Evolutionary conservation across 148 eudicot species (phyloP), one percentile per base, ranked within the genome.

Genomic region (Polygonum maritimum): DNA sequence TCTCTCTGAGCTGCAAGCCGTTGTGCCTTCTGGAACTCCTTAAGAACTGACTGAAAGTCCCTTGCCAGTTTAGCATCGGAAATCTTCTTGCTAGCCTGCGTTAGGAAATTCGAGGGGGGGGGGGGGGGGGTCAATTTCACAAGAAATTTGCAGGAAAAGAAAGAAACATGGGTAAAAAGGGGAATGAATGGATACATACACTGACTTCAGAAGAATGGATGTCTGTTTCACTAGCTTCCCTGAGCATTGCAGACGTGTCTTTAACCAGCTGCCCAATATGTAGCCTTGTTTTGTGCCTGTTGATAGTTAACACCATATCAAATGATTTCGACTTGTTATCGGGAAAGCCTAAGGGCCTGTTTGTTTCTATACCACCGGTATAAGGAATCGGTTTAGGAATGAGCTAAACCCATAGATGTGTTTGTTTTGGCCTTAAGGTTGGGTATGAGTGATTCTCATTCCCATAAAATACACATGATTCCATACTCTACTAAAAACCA

Each of bases 21-120:
- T 77, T 87, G 90, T 52, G 86, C 90, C 83, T 83, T 87, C 74
- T 87, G 82, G 76, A 85, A 87, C 38, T 87, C 90, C 79, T 82
- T 83, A 9, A 87, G 84, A 73, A 87, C 86, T 60, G 85, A 62
- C 78, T 85, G 85, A 49, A 81, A 87, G 75, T 87, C 90, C 77
- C 79, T 87, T 71, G 90, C 83, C 48, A 87, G 88, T 76, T 85
- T 85, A 76, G 86, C 86, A 79, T 87, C 87, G 3, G 86, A 76
- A 47, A 85, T 80, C 79, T 85, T 87, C 85, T 85, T 87, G 77
- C 75, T 85, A 62, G 82, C 86, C 90, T 87, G 82, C 69, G 71
- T 77, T 51, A 57, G 51, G 36, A 71, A 9, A 48, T 47, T 33
- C 7, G 60, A 2, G 21, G 58, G 7, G n/a, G 5, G 18, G 1